These are phyloP conservation scores for Blastobotrys attinorum DNA, from an alignment of 805 yeast species.

Conservation along the genomic window DNA sequence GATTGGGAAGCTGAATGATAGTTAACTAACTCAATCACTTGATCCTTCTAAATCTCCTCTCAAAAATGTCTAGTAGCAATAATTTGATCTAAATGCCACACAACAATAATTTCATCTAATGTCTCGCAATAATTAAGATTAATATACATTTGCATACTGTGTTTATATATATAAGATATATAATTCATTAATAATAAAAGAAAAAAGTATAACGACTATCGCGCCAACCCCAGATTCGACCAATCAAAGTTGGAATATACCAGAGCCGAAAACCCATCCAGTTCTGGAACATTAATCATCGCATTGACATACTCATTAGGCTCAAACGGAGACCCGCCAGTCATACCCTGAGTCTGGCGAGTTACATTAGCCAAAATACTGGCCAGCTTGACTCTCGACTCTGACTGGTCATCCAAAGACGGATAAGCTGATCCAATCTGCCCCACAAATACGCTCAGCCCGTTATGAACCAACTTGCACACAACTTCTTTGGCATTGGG, in stretches of 20 bases:
- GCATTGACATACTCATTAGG: conserved; percentile 38
- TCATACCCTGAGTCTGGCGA: conserved; percentile 52
- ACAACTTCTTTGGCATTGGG: conserved; percentile 34
- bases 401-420: conserved; percentile 12
- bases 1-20: too few relatives aligned
- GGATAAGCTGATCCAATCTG: conserved; percentile 23
- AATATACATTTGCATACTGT: neutral
- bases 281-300: conserved; percentile 48
- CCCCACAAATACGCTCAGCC: conserved; percentile 41
- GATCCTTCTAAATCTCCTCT: too few relatives aligned
- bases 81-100: too few relatives aligned
- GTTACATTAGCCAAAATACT: conserved; percentile 61
- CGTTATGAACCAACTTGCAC: conserved; percentile 35
- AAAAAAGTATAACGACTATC: too few relatives aligned
- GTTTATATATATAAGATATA: neutral
- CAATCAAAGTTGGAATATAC: conserved; percentile 69
- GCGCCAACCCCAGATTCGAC: conserved; percentile 9
- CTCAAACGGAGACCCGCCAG: conserved; percentile 34
- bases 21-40: too few relatives aligned
- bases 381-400: conserved; percentile 48
- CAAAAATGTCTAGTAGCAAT: too few relatives aligned
- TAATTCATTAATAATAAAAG: neutral
- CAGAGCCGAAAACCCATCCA: conserved; percentile 84
- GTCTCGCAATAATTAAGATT: too few relatives aligned
- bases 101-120: too few relatives aligned